Evolutionary conservation across 2,329 filamentous ascomycete genomes (phyloP).

Genomic region (Zasmidium angulare): DNA sequence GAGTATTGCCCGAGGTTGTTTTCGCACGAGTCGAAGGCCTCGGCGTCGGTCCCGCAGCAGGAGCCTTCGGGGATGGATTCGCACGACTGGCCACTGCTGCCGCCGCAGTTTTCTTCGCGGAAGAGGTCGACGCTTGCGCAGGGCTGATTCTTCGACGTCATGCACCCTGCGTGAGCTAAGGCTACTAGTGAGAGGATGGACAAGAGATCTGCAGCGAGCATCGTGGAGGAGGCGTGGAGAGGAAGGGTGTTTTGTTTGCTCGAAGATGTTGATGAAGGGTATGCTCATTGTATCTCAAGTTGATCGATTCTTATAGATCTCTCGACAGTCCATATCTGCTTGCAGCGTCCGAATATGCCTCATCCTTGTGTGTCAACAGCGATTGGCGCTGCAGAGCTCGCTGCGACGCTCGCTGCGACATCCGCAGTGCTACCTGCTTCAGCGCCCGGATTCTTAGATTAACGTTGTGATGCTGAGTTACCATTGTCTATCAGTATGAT

Average conservation of each 20-base stretch:
- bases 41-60: not conserved
- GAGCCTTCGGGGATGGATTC: not conserved
- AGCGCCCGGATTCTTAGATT: not conserved
- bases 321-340: not conserved
- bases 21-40: not conserved
- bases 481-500: no score
- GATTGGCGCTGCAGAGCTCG: not conserved
- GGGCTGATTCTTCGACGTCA: not conserved
- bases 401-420: not conserved
- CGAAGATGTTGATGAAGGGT: not conserved
- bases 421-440: not conserved
- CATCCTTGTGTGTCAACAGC: not conserved
- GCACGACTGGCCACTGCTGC: not conserved
- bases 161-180: not conserved
- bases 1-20: not conserved
- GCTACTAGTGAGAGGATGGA: not conserved
- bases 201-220: not conserved
- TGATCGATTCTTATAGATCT: not conserved
- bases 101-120: not conserved
- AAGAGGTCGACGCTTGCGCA: not conserved
- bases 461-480: no score
- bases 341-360: not conserved
- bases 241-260: not conserved
- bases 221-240: not conserved
- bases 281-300: not conserved